Evolutionary conservation across 345 rosid genomes (phyloP).

Genomic region (Camelina hispida): DNA sequence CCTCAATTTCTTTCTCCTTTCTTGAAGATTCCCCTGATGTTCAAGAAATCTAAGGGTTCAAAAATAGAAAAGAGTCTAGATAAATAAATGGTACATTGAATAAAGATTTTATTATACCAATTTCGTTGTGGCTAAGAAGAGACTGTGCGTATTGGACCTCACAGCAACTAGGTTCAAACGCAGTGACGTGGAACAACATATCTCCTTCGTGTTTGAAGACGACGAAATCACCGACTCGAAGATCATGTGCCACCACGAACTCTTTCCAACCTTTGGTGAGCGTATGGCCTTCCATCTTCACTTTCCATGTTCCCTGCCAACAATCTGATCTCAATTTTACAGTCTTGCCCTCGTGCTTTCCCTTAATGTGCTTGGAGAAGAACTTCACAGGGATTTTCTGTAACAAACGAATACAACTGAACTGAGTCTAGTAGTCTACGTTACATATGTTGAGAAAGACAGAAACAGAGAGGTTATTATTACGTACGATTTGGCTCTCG

Average conservation of each 20-base stretch:
- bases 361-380: neutral
- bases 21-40: conserved; percentile 4
- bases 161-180: conserved; percentile 9
- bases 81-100: neutral
- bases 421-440: neutral
- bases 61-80: neutral
- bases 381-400: conserved; percentile 23
- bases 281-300: no score
- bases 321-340: neutral
- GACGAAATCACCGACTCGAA: no score
- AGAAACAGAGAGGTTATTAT: neutral
- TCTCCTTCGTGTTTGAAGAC: no score
- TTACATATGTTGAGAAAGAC: neutral
- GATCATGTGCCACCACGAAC: no score
- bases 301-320: neutral
- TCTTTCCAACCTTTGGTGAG: no score
- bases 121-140: neutral
- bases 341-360: neutral
- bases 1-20: neutral
- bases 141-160: conserved; percentile 10
- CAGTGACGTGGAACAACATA: conserved; percentile 8
- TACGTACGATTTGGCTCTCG: conserved; percentile 5
- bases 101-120: neutral
- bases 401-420: neutral
- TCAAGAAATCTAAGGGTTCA: neutral